Evolutionary conservation across 2,329 filamentous ascomycete genomes (phyloP), one percentile per base, ranked within the genome.

Genomic region (Hypomyces rosellus): DNA sequence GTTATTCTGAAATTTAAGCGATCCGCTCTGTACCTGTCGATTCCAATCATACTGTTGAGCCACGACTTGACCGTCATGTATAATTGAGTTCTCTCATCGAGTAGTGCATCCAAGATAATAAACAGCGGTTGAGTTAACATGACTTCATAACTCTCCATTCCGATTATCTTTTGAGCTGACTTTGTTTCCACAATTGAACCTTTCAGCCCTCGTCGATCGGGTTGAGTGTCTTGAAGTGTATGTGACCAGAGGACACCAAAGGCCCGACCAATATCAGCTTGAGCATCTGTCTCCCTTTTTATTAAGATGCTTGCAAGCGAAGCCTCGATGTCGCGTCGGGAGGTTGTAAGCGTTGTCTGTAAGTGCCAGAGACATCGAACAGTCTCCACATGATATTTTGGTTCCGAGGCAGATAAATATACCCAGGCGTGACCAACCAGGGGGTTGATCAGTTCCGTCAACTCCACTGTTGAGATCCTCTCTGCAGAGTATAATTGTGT

Each of bases 311-410:
- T 76, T 20, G 83, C 79, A 38, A 95, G 81, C 0, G 88, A 82
- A 20, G 88, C 89, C 66, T 96, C 91, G 4, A 96, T 84, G 42
- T 90, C 81, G 46, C 86, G 83, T 58, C 84, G 84, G 2, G 77
- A 71, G 37, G 77, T 71, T 1, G 85, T 80, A 12, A 95, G 77
- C 1, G 83, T 78, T 20, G 77, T 80, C 59, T 97, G 90, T 46
- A 99, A 72, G 57, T 89, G 83, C 88, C 93, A 95, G 37, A 99
- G 72, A 58, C 84, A 86, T 51, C 88, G 83, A 8, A 95, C 88
- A 15, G 90, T 85, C 70, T 99, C 95, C 33, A 99, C 91, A 62
- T 97, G 93, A 58, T 92, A 95, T 63, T 96, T 96, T 0, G 91
- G 90, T 55, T 85, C 84, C 12, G 84, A 77, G n/a, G 88, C 85